Evolutionary conservation across 208 protist species (phyloP).

Genomic region (Leishmania guyanensis): DNA sequence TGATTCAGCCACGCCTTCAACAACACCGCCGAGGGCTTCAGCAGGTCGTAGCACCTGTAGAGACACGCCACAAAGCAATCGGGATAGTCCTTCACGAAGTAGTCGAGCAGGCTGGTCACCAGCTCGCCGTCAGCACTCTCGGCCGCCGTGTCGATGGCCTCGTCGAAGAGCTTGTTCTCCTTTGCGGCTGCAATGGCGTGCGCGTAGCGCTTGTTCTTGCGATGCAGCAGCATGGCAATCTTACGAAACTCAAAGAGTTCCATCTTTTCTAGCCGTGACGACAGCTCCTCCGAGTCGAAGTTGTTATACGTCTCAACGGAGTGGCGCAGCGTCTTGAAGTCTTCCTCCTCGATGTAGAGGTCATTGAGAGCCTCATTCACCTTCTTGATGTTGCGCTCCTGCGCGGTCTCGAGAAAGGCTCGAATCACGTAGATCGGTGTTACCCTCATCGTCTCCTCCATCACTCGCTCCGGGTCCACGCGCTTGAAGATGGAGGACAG

Average conservation of each 20-base stretch:
- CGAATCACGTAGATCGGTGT: slow-evolving; percentile 95
- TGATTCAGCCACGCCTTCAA: slow-evolving; percentile 99
- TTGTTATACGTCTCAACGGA: slow-evolving; percentile 97
- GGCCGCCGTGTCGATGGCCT: slow-evolving; percentile 98
- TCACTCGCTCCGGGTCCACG: slow-evolving; percentile 98
- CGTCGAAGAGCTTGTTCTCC: slow-evolving; percentile 97
- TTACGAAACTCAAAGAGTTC: slow-evolving; percentile 99
- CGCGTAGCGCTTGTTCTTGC: slow-evolving; percentile 89
- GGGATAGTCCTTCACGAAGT: slow-evolving; percentile 96
- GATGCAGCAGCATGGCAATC: slow-evolving; percentile 98
- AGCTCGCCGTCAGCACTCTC: slow-evolving; percentile 92
- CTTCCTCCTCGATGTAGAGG: slow-evolving; percentile 99
- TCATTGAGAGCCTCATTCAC: slow-evolving; percentile 99
- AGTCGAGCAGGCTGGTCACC: slow-evolving; percentile 96
- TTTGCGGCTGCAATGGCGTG: slow-evolving; percentile 97
- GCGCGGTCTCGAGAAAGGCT: slow-evolving; percentile 96
- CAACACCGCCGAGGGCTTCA: slow-evolving; percentile 95
- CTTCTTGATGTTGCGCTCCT: slow-evolving; percentile 89
- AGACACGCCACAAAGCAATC: slow-evolving; percentile 97
- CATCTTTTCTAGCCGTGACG: slow-evolving; percentile 97
- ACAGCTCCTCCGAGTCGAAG: slow-evolving; percentile 97
- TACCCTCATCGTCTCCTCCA: slow-evolving; percentile 86
- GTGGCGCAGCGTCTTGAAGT: slow-evolving; percentile 96
- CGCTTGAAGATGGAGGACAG: slow-evolving; percentile 92
- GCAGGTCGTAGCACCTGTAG: slow-evolving; percentile 98